phyloP scores from a whole-genome alignment of 2,329 filamentous ascomycete species.

The Fusarium decemcellulare region DNA sequence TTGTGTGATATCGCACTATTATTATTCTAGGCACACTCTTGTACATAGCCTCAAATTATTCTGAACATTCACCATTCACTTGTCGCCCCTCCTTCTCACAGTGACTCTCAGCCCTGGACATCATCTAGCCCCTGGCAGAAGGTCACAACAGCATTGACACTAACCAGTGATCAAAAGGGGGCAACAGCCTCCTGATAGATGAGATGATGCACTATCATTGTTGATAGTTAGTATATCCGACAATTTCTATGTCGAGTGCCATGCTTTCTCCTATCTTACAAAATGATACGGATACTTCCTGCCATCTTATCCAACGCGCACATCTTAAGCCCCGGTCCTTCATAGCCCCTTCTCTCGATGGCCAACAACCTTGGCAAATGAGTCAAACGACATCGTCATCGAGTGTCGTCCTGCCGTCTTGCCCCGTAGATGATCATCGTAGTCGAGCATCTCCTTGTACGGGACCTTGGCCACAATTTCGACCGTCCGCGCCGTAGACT shows the following conservation, averaged over 20 bases:
- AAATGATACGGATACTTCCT: neutral
- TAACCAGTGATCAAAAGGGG: no score
- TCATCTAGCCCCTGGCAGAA: no score
- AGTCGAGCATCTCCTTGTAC: slow-evolving; percentile 96
- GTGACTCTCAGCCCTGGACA: no score
- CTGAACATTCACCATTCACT: no score
- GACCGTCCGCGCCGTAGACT: slow-evolving; percentile 63
- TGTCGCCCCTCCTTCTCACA: no score
- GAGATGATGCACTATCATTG: no score
- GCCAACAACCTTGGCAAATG: slow-evolving; percentile 69
- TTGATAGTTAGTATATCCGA: no score
- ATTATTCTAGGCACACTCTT: neutral
- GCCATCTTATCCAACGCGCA: neutral
- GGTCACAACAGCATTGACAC: no score
- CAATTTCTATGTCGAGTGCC: slow-evolving; percentile 12
- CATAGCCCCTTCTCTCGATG: slow-evolving; percentile 66
- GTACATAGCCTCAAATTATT: neutral
- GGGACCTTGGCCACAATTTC: slow-evolving; percentile 90
- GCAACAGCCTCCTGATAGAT: no score
- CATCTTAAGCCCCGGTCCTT: neutral
- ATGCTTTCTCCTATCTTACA: slow-evolving; percentile 7
- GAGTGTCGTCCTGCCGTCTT: slow-evolving; percentile 85
- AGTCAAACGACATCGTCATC: slow-evolving; percentile 71
- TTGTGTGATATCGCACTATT: no score
- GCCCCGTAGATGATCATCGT: slow-evolving; percentile 89